Evolutionary conservation across 148 eudicot species (phyloP), one percentile per base, ranked within the genome.

Genomic region (Tetragonia tetragonoides): DNA sequence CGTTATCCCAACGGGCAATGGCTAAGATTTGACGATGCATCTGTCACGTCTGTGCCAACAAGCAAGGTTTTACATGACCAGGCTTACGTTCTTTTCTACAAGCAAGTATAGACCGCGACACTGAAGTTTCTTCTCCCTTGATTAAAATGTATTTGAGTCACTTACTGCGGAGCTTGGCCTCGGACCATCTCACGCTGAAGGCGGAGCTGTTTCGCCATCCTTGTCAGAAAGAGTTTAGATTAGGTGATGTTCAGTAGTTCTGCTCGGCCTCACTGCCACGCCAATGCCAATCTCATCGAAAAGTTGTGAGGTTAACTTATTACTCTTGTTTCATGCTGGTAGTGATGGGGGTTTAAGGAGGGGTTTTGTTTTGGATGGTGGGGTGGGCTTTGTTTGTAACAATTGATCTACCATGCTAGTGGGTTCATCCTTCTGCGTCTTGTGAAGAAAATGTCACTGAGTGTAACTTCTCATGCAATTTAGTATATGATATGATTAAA

Each of bases 1-100:
- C 92, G 93, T 69, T 76, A 84, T 57, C 77, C 90, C 8, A 87
- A 86, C 72, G 92, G 89, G 40, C 90, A 90, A 70, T 93, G 98
- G 99, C 72, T 95, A 75, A 85, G 93, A n/a, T 95, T 93, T 72
- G 98, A 93, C 82, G 99, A 95, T 75, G 89, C 98, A 41, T 91
- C 92, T 47, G 94, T 93, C 18, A 84, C 75, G 70, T 81, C 85
- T 75, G 86, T 95, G 34, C 81, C 87, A 46, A 83, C 86, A 28
- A 90, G 78, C 83, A 91, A 86, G 87, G 94, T 95, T 60, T 84
- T 95, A 75, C 97, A 91, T 66, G 97, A 95, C 72, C 98, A 93
- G 75, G 98, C 98, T 28, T 93, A 95, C 44, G 92, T 95, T 68
- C 98, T 95, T 72, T 93, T 95, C 91, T 91, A 95, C 87, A 85